Evolutionary conservation across 2,329 filamentous ascomycete species (phyloP).

Genomic region (Colletotrichum gigasporum): DNA sequence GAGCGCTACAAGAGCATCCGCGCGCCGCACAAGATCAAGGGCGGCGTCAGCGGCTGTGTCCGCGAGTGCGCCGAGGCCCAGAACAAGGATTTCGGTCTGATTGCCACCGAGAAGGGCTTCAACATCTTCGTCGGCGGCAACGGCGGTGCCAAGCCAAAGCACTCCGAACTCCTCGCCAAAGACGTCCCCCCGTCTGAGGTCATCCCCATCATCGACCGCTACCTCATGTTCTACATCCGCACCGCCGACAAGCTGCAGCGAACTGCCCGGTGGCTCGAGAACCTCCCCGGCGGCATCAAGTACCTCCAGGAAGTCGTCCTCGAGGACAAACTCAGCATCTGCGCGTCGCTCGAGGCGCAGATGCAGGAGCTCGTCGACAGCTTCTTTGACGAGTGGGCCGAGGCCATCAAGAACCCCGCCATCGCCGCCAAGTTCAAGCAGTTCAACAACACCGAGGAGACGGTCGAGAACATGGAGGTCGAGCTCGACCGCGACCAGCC

Average conservation of each 20-base stretch:
- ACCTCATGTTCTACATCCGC: slow-evolving; percentile 92
- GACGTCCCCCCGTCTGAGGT: slow-evolving; percentile 87
- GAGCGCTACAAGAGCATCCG: slow-evolving; percentile 93
- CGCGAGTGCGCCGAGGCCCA: slow-evolving; percentile 92
- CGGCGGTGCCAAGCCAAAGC: slow-evolving; percentile 84
- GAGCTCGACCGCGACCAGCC: slow-evolving; percentile 77
- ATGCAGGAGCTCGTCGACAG: slow-evolving; percentile 86
- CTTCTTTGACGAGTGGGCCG: slow-evolving; percentile 94
- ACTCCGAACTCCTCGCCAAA: slow-evolving; percentile 85
- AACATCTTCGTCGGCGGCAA: slow-evolving; percentile 94
- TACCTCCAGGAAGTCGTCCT: slow-evolving; percentile 86
- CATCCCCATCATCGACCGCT: slow-evolving; percentile 85
- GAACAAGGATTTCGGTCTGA: slow-evolving; percentile 92
- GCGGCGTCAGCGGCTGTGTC: slow-evolving; percentile 90
- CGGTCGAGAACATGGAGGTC: slow-evolving; percentile 73
- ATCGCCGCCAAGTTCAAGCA: slow-evolving; percentile 78
- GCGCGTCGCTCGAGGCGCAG: slow-evolving; percentile 83
- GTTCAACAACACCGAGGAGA: slow-evolving; percentile 85
- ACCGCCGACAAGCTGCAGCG: slow-evolving; percentile 91
- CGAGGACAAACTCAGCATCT: slow-evolving; percentile 87
- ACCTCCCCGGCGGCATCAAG: slow-evolving; percentile 81
- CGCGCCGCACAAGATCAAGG: slow-evolving; percentile 91
- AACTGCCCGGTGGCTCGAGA: slow-evolving; percentile 88
- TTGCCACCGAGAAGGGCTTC: slow-evolving; percentile 92
- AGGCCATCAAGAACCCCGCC: slow-evolving; percentile 76